Evolutionary conservation across 495 filamentous ascomycete species (phyloP).

Genomic region (Mytilinidion resinicola): DNA sequence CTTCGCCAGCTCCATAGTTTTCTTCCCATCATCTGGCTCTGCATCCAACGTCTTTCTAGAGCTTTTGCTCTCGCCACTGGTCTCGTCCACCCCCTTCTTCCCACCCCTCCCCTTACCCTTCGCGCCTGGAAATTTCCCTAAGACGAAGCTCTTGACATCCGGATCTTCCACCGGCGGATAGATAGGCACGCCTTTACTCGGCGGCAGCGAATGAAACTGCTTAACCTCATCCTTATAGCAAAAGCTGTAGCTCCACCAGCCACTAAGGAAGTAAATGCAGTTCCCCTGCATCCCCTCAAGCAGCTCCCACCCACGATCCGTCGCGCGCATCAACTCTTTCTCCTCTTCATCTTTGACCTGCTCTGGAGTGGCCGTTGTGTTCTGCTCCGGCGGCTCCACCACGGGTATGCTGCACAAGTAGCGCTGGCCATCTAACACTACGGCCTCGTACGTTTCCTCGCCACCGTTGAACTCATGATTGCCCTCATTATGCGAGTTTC

Average conservation of each 20-base stretch:
- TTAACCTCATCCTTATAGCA: slow-evolving; percentile 84
- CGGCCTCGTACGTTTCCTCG: slow-evolving; percentile 59
- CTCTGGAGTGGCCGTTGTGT: slow-evolving; percentile 50
- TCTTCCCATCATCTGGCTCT: slow-evolving; percentile 22
- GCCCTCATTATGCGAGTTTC: slow-evolving; percentile 17
- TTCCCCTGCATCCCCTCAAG: slow-evolving; percentile 76
- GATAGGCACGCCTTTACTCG: slow-evolving; percentile 54
- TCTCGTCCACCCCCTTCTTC: slow-evolving; percentile 27
- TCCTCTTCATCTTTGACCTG: slow-evolving; percentile 66
- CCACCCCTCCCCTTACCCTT: slow-evolving; percentile 16
- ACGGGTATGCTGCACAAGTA: slow-evolving; percentile 84
- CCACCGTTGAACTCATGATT: not conserved
- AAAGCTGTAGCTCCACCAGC: slow-evolving; percentile 97
- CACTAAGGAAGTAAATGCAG: slow-evolving; percentile 84
- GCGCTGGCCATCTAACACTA: slow-evolving; percentile 60
- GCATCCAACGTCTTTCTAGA: slow-evolving; percentile 37
- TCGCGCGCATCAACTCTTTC: slow-evolving; percentile 78
- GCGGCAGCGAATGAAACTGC: slow-evolving; percentile 84
- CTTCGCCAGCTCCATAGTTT: slow-evolving; percentile 22
- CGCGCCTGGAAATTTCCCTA: slow-evolving; percentile 54
- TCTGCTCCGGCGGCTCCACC: slow-evolving; percentile 46
- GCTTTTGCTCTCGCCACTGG: slow-evolving; percentile 29
- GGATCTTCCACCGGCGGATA: slow-evolving; percentile 71
- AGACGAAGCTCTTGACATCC: slow-evolving; percentile 67
- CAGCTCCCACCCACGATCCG: slow-evolving; percentile 82